Conservation (phyloP, 257 asterid genomes). For the Echium plantagineum region DNA sequence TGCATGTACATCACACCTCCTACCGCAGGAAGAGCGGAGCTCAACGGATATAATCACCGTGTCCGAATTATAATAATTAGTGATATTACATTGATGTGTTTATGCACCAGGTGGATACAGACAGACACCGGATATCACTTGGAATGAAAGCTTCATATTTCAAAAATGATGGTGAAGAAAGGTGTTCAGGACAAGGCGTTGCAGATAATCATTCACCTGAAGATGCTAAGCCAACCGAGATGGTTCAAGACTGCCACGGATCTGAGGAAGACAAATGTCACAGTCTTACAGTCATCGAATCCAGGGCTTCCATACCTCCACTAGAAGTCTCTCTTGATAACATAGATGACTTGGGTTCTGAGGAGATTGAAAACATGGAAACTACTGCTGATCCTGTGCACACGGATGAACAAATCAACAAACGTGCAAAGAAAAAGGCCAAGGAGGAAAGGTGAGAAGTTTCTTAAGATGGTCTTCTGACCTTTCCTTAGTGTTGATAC, state of each 20-base stretch:
- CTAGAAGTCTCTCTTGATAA: conserved; percentile 88
- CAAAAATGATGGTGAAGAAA: conserved; percentile 24
- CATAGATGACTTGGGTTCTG: conserved; percentile 40
- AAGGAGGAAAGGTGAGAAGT: conserved; percentile 46
- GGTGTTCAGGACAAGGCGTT: conserved; percentile 15
- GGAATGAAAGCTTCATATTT: conserved; percentile 84
- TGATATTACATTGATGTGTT: conserved; percentile 1
- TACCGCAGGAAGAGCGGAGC: too few relatives aligned
- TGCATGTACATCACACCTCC: too few relatives aligned
- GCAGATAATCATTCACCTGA: conserved; percentile 22
- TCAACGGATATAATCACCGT: too few relatives aligned
- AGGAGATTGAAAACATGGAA: conserved; percentile 23
- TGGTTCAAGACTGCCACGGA: conserved; percentile 22
- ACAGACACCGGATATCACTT: conserved; percentile 66
- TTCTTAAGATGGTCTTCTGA: background rate
- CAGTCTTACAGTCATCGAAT: conserved; percentile 49
- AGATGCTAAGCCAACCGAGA: conserved; percentile 17
- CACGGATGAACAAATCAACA: conserved; percentile 42
- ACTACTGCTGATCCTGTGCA: conserved; percentile 18
- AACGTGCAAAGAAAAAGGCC: conserved; percentile 47
- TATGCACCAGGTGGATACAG: conserved; percentile 69
- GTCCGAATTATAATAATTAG: conserved; percentile 1
- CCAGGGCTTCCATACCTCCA: conserved; percentile 73
- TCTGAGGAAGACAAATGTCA: conserved; percentile 25
- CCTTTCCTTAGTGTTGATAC: background rate